These are phyloP conservation scores for Quercus rubra DNA, from an alignment of 306 rosid species.

Conservation along the genomic window DNA sequence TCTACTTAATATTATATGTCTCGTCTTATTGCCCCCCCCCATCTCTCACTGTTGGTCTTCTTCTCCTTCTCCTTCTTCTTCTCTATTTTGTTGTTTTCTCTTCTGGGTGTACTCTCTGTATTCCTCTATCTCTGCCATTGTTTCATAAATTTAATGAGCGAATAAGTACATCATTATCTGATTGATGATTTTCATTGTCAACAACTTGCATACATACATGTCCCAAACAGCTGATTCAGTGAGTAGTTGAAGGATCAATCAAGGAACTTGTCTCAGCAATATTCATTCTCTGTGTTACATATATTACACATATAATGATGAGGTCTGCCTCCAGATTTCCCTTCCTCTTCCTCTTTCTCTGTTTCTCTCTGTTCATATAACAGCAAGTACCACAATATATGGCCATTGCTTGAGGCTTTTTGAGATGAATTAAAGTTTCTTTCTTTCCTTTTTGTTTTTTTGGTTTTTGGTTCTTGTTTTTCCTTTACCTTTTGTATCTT, in stretches of 20 bases:
- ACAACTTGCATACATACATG: not conserved
- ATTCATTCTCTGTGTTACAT: not conserved
- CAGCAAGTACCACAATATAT: not conserved
- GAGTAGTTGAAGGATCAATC: not conserved
- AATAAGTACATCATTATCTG: not conserved
- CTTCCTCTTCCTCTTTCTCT: not conserved
- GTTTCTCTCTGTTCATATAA: not conserved
- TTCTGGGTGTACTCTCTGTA: not conserved
- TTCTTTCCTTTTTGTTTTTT: constrained; percentile 8
- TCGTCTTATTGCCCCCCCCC: not conserved
- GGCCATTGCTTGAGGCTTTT: not conserved
- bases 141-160: not conserved
- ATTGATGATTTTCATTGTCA: not conserved
- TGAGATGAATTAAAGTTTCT: not conserved
- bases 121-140: not conserved
- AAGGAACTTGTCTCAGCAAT: not conserved
- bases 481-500: not conserved
- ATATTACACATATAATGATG: constrained; percentile 17
- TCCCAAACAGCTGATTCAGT: not conserved
- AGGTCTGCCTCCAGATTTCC: constrained; percentile 25
- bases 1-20: not conserved
- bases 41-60: not conserved
- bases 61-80: not conserved
- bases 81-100: not conserved
- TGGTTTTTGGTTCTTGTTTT: constrained; percentile 1